Evolutionary conservation across 768 basidiomycete species (phyloP).

Genomic region (Suillus placidus): DNA sequence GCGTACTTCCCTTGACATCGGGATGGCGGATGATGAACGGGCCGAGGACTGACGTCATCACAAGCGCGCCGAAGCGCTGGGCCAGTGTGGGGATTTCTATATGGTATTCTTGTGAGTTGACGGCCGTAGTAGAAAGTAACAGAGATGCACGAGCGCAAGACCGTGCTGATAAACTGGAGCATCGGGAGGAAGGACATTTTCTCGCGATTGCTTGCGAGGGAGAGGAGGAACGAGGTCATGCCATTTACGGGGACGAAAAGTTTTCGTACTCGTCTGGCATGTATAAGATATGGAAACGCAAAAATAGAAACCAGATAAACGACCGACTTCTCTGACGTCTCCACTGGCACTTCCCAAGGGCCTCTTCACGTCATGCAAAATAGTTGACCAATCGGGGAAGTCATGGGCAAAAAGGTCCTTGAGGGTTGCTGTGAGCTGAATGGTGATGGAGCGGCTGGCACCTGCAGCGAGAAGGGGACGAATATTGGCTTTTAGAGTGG

Average conservation of each 20-base stretch:
- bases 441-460: slow-evolving; percentile 65
- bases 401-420: slow-evolving; percentile 76
- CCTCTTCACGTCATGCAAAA: slow-evolving; percentile 67
- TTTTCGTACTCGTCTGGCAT: slow-evolving; percentile 70
- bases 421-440: slow-evolving; percentile 75
- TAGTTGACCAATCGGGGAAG: slow-evolving; percentile 77
- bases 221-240: slow-evolving; percentile 79
- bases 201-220: slow-evolving; percentile 76
- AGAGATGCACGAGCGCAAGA: slow-evolving; percentile 63
- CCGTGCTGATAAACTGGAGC: slow-evolving; percentile 72
- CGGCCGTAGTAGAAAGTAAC: not conserved
- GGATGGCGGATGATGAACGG: slow-evolving; percentile 85
- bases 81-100: slow-evolving; percentile 54
- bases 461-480: slow-evolving; percentile 71
- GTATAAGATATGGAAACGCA: no score
- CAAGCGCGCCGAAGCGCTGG: slow-evolving; percentile 80
- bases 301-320: no score
- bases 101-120: not conserved
- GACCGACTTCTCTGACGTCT: slow-evolving; percentile 73
- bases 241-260: slow-evolving; percentile 77
- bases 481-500: slow-evolving; percentile 66
- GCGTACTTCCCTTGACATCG: slow-evolving; percentile 71
- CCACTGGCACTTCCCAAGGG: slow-evolving; percentile 65
- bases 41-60: slow-evolving; percentile 40
- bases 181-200: slow-evolving; percentile 83